Conservation (phyloP, 805 yeast species). For the Jamesozyma hellenica region DNA sequence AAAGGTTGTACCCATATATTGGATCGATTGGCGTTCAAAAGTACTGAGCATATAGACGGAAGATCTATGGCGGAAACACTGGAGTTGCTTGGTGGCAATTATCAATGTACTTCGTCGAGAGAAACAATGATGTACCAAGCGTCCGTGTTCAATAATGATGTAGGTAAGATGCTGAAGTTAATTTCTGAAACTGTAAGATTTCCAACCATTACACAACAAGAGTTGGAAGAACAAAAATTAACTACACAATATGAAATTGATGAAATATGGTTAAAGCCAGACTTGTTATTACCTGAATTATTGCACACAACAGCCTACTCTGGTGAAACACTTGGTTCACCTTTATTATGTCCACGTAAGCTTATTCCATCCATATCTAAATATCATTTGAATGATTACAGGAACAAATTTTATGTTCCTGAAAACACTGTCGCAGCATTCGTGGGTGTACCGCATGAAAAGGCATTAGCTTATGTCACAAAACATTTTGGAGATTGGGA, state of each 20-base stretch:
- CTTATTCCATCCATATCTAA: conserved; percentile 46
- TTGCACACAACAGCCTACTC: conserved; percentile 74
- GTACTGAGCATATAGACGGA: conserved; percentile 50
- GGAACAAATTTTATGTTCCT: conserved; percentile 62
- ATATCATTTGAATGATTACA: conserved; percentile 47
- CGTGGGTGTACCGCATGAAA: conserved; percentile 68
- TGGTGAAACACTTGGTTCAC: conserved; percentile 70
- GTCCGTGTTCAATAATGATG: conserved; percentile 80
- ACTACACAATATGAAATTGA: conserved; percentile 74
- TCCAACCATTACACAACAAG: conserved; percentile 61
- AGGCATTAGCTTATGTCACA: conserved; percentile 55
- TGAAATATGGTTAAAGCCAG: conserved; percentile 77
- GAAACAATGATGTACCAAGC: conserved; percentile 92
- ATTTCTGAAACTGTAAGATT: conserved; percentile 67
- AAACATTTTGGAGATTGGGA: conserved; percentile 57
- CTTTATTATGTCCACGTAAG: conserved; percentile 72
- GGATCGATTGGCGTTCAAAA: conserved; percentile 79
- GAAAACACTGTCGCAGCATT: conserved; percentile 76
- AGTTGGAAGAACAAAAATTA: conserved; percentile 59
- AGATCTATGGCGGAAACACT: conserved; percentile 63
- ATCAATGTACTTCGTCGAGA: conserved; percentile 84
- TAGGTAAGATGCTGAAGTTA: conserved; percentile 65
- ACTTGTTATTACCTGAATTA: conserved; percentile 79
- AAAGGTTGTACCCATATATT: conserved; percentile 75
- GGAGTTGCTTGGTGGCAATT: conserved; percentile 83